Evolutionary conservation across 164 flowering plant genomes (phyloP).

Genomic region (Piper betle): DNA sequence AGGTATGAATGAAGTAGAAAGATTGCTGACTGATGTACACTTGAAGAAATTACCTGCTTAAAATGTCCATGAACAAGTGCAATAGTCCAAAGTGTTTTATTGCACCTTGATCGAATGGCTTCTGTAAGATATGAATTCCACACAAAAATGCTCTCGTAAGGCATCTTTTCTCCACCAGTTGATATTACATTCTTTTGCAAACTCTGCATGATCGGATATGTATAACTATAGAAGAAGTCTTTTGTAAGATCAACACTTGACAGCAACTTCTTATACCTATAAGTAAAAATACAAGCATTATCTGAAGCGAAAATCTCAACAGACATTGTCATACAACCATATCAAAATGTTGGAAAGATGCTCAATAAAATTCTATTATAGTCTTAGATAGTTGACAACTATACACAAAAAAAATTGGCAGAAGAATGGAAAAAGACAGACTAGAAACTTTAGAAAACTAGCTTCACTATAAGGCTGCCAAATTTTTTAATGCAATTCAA

Average conservation of each 20-base stretch:
- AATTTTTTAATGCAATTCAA: too few relatives aligned
- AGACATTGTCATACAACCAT: too few relatives aligned
- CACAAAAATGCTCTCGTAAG: slow-evolving; percentile 90
- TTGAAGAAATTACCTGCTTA: slow-evolving; percentile 51
- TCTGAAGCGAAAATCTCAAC: too few relatives aligned
- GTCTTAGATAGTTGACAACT: too few relatives aligned
- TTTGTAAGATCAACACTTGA: slow-evolving; percentile 94
- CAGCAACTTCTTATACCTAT: slow-evolving; percentile 93
- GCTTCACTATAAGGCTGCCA: too few relatives aligned
- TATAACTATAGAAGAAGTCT: slow-evolving; percentile 93
- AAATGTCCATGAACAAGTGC: slow-evolving; percentile 95
- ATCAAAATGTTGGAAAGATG: too few relatives aligned
- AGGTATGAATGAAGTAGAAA: neutral
- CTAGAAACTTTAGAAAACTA: too few relatives aligned
- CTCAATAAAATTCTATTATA: too few relatives aligned
- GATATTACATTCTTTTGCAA: slow-evolving; percentile 75
- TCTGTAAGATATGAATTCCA: slow-evolving; percentile 90
- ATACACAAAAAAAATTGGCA: too few relatives aligned
- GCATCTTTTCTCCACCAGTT: slow-evolving; percentile 55
- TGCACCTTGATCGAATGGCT: slow-evolving; percentile 71
- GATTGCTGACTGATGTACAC: too few relatives aligned
- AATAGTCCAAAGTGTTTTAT: slow-evolving; percentile 85
- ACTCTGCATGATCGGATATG: slow-evolving; percentile 91
- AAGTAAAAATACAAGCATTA: slow-evolving; percentile 3
- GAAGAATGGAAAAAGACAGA: too few relatives aligned